These are phyloP conservation scores for Podosphaera fusca DNA, from an alignment of 2,329 filamentous ascomycete species.

Conservation along the genomic window DNA sequence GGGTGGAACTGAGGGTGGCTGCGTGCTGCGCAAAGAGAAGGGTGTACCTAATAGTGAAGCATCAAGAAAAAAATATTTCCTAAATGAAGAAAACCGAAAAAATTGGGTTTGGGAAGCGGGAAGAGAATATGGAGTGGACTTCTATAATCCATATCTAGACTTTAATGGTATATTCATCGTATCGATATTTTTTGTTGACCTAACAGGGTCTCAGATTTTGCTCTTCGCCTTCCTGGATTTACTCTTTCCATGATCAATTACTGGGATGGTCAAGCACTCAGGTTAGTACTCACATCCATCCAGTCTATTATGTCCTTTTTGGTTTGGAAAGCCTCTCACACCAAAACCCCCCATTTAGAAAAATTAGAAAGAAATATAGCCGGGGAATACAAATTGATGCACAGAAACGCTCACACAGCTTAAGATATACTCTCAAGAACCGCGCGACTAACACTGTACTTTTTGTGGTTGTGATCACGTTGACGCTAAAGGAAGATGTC, in stretches of 20 bases:
- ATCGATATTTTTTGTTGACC: background rate
- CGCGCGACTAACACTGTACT: conserved; percentile 49
- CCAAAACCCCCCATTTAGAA: conserved; percentile 7
- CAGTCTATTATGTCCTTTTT: conserved; percentile 2
- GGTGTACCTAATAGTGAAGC: conserved; percentile 19
- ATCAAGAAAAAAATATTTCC: conserved; percentile 35
- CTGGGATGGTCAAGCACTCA: conserved; percentile 56
- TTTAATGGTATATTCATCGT: conserved; percentile 35
- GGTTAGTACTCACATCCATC: conserved; percentile 26
- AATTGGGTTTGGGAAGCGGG: conserved; percentile 38
- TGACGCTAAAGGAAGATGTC: conserved; percentile 46
- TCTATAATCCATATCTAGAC: conserved; percentile 83
- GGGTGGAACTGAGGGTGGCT: conserved; percentile 22
- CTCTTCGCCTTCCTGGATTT: conserved; percentile 49
- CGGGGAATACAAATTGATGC: background rate
- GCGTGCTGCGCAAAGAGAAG: conserved; percentile 18
- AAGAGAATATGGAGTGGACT: conserved; percentile 41
- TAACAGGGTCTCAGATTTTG: conserved; percentile 26
- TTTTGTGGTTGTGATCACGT: conserved; percentile 58
- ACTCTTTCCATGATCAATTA: conserved; percentile 51
- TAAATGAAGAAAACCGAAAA: conserved; percentile 29
- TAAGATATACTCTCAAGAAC: conserved; percentile 85
- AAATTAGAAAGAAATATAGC: no score
- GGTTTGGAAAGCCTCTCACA: background rate
- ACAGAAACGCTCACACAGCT: conserved; percentile 44